Conservation (phyloP, 1,284 basidiomycete species). For the Xerocomus amazonicus region DNA sequence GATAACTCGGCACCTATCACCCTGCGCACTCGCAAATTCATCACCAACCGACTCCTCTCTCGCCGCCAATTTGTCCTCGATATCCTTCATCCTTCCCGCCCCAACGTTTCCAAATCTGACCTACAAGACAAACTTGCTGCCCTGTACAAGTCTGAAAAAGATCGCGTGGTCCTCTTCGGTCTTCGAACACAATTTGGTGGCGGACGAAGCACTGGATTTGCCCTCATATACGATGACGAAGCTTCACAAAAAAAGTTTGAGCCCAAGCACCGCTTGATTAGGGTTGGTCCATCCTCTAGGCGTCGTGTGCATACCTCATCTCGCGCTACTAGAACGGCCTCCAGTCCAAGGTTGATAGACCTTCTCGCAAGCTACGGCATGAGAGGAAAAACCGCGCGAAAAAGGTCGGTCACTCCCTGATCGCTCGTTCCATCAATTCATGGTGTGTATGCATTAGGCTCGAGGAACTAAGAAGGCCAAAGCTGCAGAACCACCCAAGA, state of each 20-base stretch:
- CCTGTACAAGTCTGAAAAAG: constrained; percentile 77
- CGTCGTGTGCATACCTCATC: constrained; percentile 10
- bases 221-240: constrained; percentile 97
- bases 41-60: constrained; percentile 97
- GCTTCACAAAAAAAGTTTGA: constrained; percentile 95
- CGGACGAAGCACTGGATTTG: constrained; percentile 96
- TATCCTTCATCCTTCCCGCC: constrained; percentile 91
- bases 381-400: constrained; percentile 99
- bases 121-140: constrained; percentile 89
- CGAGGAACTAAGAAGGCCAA: constrained; percentile 92
- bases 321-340: constrained; percentile 69
- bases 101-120: constrained; percentile 94
- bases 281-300: constrained; percentile 54
- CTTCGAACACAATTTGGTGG: constrained; percentile 97
- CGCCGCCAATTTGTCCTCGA: constrained; percentile 93
- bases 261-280: constrained; percentile 92
- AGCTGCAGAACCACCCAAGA: constrained; percentile 86
- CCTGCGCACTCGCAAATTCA: constrained; percentile 98
- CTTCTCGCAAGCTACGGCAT: constrained; percentile 98
- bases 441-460: constrained; percentile 46
- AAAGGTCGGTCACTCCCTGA: constrained; percentile 60
- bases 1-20: constrained; percentile 92
- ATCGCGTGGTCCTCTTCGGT: constrained; percentile 75
- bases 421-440: constrained; percentile 3
- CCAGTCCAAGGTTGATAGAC: constrained; percentile 80